Evolutionary conservation across 495 filamentous ascomycete genomes (phyloP), one percentile per base, ranked within the genome.

Genomic region (Baudoinia panamericana): DNA sequence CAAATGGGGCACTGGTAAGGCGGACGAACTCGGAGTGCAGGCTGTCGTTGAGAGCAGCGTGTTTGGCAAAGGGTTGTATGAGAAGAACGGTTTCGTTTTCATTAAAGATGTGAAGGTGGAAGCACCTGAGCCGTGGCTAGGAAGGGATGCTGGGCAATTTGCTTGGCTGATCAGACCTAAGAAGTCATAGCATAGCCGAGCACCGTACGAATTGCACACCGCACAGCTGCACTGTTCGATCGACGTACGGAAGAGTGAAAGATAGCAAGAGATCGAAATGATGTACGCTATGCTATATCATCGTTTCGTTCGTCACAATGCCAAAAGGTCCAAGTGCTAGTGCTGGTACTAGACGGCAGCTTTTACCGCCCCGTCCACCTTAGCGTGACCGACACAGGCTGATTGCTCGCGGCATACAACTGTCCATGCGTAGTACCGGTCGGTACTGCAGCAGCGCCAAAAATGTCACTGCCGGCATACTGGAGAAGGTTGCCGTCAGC

Each of bases 21-120:
- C 64, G 1, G 63, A 64, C 37, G 52, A 61, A 28, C 28, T 65
- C 17, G 53, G 54, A 15, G 40, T 69, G 2, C 56, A 58, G 29
- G 53, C 62, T 30, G 66, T 62, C 23, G 50, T 66, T 8, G 62
- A 69, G 41, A 38, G 65, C 4, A 65, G 63, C 5, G 57, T 59
- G n/a, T 34, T 50, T 12, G 68, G 63, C 10, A 56, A 59, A 15
- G 36, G 46, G 7, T 50, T 65, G 9, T 70, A 70, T 46, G 52
- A 60, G 48, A 46, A 45, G 26, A 43, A 56, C 36, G 65, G 64
- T 7, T 67, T 59, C 22, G 19, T 35, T 15, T 50, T 45, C 35
- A 21, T 27, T 5, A 50, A 50, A 16, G 39, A 43, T 26, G 30
- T 41, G 11, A 18, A 18, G 1, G 15, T 46, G 2, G 10, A 21